Conservation (phyloP, 306 rosid species). For the Cicer pinnatifidum region DNA sequence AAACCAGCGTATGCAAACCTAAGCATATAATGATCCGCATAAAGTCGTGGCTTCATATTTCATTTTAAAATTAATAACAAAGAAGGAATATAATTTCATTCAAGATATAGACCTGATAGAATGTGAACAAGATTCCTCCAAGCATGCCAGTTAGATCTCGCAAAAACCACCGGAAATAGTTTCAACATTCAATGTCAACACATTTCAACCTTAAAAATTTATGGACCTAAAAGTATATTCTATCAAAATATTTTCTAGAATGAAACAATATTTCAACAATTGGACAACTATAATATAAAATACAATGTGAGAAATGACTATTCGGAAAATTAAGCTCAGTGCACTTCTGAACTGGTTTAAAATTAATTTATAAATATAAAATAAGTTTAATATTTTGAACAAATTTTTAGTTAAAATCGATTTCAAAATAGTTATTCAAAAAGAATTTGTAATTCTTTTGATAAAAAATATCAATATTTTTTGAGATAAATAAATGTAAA, state of each 20-base stretch:
- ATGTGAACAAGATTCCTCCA: conserved; percentile 95
- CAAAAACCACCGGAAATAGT: conserved; percentile 88
- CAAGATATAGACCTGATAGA: conserved; percentile 74
- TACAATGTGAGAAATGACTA: no score
- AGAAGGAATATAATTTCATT: background rate
- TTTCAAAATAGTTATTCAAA: no score
- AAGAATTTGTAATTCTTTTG: no score
- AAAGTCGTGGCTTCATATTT: conserved; percentile 16
- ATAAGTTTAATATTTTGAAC: no score
- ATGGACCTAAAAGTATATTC: no score
- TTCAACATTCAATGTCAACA: conserved; percentile 43
- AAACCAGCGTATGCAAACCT: conserved; percentile 30
- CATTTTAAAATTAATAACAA: conserved; percentile 31
- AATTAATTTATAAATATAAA: no score
- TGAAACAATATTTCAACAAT: conserved; percentile 15
- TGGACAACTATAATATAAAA: background rate
- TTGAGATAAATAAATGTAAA: no score
- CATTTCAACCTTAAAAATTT: conserved; percentile 35
- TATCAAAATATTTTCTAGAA: background rate
- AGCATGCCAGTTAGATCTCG: conserved; percentile 98
- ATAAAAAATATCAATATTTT: no score
- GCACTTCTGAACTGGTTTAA: no score
- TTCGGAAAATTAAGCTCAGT: no score
- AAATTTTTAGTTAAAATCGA: no score
- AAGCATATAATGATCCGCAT: background rate